Evolutionary conservation across 371 early-diverging fungal genomes (phyloP), one percentile per base, ranked within the genome.

Genomic region (Mucor circinelloides): DNA sequence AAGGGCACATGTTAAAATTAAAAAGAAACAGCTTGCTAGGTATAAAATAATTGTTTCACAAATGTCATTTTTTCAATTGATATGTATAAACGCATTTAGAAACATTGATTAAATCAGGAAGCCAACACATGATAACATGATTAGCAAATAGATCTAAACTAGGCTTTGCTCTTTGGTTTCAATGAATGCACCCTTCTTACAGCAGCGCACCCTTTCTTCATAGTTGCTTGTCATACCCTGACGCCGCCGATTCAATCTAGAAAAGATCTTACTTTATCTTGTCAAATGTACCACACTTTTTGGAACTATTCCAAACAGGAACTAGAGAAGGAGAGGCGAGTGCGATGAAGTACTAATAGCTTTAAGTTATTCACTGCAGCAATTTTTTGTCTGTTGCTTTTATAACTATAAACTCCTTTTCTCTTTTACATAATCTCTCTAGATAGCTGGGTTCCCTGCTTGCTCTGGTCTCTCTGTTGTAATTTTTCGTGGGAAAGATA

Each of bases 401-500:
- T 42, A 17, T n/a, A 42, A 19, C 17, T n/a, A 19, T 1, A 19
- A n/a, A 44, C 2, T 6, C 44, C 7, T 44, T 44, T n/a, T 36
- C 36, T 10, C 36, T 17, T 44, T 44, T 44, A 44, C 44, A 44
- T 50, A 25, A 1, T 9, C 25, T 25, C 12, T 25, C 10, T 25
- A 12, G 12, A 25, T 23, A 23, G 25, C 25, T 7, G 12, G 50
- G 12, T 12, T 25, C 2, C 3, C 9, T 2, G 4, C 1, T 50
- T n/a, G 17, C 1, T n/a, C 21, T 3, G 46, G 46, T 8, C 7
- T 50, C 21, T 0, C 3, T 50, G 1, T 23, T 8, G 3, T 23
- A 23, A 23, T 50, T 50, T 50, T 50, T 50, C 50, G 50, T 50
- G 50, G 50, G 50, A 50, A 50, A 50, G 50, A 50, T 50, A 25